Percentiles rank a stretch among this genome's conserved stretches.
These are phyloP conservation scores for Lepidopterella palustris DNA, from an alignment of 495 filamentous ascomycete genomes.

Conservation along the genomic window DNA sequence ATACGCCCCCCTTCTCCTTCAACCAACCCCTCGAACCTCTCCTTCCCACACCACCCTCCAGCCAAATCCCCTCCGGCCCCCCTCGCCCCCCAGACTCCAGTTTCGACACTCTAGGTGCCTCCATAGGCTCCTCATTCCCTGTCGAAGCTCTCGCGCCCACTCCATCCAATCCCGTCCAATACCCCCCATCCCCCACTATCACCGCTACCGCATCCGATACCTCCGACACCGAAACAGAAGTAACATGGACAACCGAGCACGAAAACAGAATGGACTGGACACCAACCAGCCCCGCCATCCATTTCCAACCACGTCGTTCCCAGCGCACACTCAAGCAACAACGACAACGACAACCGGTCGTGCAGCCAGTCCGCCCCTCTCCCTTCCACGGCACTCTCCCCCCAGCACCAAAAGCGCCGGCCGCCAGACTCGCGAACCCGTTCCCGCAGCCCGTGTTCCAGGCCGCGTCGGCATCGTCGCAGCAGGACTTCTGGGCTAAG, in stretches of 20 bases:
- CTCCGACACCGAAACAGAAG: conserved; percentile 6
- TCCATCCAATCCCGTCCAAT: conserved; percentile 15
- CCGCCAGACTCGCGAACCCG: conserved; percentile 58
- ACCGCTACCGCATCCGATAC: neutral
- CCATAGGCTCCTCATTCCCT: conserved; percentile 16
- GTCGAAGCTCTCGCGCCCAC: neutral
- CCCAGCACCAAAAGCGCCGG: conserved; percentile 56
- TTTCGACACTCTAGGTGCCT: conserved; percentile 23
- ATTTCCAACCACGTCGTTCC: conserved; percentile 17
- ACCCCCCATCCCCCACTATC: conserved; percentile 9
- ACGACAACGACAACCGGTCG: neutral
- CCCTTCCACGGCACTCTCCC: conserved; percentile 60
- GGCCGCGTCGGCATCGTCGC: conserved; percentile 35
- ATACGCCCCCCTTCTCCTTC: conserved; percentile 8
- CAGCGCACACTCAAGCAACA: neutral
- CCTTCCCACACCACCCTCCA: conserved; percentile 23
- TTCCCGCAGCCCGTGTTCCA: conserved; percentile 43
- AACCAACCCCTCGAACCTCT: conserved; percentile 28
- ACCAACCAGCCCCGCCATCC: conserved; percentile 46
- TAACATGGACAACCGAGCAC: conserved; percentile 1
- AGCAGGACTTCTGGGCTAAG: conserved; percentile 42
- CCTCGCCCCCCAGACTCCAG: conserved; percentile 1
- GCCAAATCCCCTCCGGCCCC: neutral
- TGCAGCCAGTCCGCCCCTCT: conserved; percentile 28
- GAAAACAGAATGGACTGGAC: conserved; percentile 74